A percentile compares a stretch with the other conserved stretches of the same genome.
Conservation (phyloP, 768 basidiomycete species). For the Cubamyces sp. region DNA sequence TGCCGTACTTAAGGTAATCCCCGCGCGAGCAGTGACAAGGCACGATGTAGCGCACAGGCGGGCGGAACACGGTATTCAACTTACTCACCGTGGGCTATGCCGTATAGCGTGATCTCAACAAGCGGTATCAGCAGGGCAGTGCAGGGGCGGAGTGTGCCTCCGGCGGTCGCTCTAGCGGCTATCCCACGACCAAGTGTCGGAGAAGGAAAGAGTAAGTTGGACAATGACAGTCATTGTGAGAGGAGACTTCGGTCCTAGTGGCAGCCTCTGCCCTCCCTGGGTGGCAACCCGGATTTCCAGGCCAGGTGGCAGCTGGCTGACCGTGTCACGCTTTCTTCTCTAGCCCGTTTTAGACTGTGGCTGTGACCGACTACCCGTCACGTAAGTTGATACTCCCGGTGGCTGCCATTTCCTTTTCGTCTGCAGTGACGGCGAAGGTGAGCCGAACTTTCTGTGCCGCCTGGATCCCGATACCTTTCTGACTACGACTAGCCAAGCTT, state of each 20-base stretch:
- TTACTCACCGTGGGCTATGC: constrained; percentile 15
- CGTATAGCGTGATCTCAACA: constrained; percentile 9
- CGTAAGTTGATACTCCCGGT: constrained; percentile 3
- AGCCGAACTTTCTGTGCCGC: background rate
- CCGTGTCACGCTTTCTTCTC: constrained; percentile 2
- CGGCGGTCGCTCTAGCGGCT: background rate
- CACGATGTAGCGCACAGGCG: background rate
- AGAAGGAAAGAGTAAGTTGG: background rate
- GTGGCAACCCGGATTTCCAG: background rate
- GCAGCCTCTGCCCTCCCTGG: no score
- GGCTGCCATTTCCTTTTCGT: background rate
- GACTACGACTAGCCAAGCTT: no score
- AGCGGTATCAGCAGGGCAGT: constrained; percentile 2
- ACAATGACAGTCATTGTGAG: background rate
- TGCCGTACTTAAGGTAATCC: constrained; percentile 3
- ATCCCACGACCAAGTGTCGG: background rate
- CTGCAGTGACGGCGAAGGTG: no score
- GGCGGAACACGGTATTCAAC: constrained; percentile 9
- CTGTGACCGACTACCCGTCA: constrained; percentile 9
- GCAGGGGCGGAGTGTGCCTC: background rate
- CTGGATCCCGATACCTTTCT: background rate
- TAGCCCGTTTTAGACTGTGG: constrained; percentile 9
- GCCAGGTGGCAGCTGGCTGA: background rate
- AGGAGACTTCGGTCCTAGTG: no score
- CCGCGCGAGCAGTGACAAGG: background rate